phyloP scores from a whole-genome alignment of 2,329 filamentous ascomycete genomes.

The Pseudogymnoascus sp. region DNA sequence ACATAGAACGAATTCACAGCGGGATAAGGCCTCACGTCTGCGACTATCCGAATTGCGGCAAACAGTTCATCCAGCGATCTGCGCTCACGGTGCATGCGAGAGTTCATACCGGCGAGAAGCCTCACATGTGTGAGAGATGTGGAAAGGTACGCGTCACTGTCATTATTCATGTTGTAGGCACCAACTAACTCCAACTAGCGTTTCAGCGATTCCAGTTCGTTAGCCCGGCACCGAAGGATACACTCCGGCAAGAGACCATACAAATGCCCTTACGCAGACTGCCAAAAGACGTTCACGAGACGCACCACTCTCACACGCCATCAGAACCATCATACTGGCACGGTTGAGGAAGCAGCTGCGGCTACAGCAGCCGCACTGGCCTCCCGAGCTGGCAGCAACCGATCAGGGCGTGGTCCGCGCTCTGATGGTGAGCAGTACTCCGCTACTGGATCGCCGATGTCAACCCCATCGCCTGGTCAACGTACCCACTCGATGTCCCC shows the following conservation, averaged over 20 bases:
- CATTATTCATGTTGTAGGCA: slow-evolving; percentile 8
- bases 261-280: slow-evolving; percentile 95
- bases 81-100: slow-evolving; percentile 92
- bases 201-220: slow-evolving; percentile 91
- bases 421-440: slow-evolving; percentile 69
- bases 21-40: slow-evolving; percentile 88
- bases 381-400: slow-evolving; percentile 31
- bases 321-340: slow-evolving; percentile 92
- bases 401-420: slow-evolving; percentile 45
- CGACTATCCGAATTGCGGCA: slow-evolving; percentile 81
- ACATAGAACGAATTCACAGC: slow-evolving; percentile 85
- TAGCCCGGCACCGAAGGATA: slow-evolving; percentile 88
- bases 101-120: slow-evolving; percentile 96
- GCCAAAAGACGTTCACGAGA: slow-evolving; percentile 96
- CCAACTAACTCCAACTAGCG: slow-evolving; percentile 50
- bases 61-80: slow-evolving; percentile 95
- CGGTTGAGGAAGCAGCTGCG: slow-evolving; percentile 85
- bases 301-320: slow-evolving; percentile 92
- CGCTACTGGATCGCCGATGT: slow-evolving; percentile 65
- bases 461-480: slow-evolving; percentile 72
- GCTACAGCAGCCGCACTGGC: slow-evolving; percentile 83
- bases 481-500: slow-evolving; percentile 76
- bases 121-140: slow-evolving; percentile 94
- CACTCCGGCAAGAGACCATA: slow-evolving; percentile 95
- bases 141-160: slow-evolving; percentile 63